Base-by-base conservation (phyloP, 2,329 filamentous ascomycete species). In the Ascosphaera pollenicola region DNA sequence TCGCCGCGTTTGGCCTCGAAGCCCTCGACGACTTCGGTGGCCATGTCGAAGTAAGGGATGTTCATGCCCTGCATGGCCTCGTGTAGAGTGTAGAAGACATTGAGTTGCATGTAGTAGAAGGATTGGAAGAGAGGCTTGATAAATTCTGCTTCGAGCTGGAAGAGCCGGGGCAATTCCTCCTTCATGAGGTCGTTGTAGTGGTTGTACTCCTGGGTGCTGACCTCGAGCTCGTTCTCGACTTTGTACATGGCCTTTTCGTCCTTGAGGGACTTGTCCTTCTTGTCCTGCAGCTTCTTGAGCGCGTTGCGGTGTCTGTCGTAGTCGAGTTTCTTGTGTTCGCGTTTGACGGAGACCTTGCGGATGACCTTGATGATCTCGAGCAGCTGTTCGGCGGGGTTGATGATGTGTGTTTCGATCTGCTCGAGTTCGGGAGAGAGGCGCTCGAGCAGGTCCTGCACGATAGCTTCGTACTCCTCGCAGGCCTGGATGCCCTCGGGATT, bases 31-130 rank as follows among this genome's bases (percentile, higher is more conserved):
- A 98, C 78, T 51, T 92, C 85, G 24, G 81, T 68, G 2, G 79
- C 81, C 39, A 98, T 69, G 57, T 98, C 81, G 58, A 98, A 98
- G 62, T 98, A 98, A 44, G 84, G 84, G 54, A 98, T 98, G 53
- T 95, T 85, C 56, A 91, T 84, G 47, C 70, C 75, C 62, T 98
- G 89, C 89, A 98, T 98, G 61, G 78, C 83, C 60, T 95, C 87
- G 57, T 98, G 89, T 40, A 98, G 68, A 1, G 89, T 98, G 61
- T 98, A 98, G 59, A 95, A 98, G 47, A 98, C 82, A 59, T 98
- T 98, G 47, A 98, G 72, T 60, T 98, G 89, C 89, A 98, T 98
- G 66, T 95, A 98, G 63, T 98, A 98, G 64, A 98, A 98, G 8
- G 82, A 92, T 57, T 95, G 89, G 68, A 98, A 98, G 6, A 98